Percentiles rank a stretch among this genome's conserved stretches.
Conservation (phyloP, 2,329 filamentous ascomycete species). For the Pseudocercospora fuligena region DNA sequence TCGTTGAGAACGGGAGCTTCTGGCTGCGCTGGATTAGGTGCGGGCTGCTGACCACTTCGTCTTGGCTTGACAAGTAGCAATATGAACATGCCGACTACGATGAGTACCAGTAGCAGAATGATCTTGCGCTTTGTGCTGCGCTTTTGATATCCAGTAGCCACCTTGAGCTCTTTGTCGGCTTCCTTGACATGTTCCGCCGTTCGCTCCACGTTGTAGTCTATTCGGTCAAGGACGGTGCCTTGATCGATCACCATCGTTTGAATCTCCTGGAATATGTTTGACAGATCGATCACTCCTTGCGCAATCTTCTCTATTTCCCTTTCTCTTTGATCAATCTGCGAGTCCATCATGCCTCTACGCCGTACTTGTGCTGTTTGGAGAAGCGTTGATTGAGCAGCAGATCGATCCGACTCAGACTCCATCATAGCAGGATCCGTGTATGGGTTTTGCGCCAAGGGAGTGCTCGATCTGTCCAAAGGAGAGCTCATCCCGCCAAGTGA, state of each 20-base stretch:
- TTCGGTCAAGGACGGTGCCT: constrained; percentile 57
- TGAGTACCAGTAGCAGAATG: constrained; percentile 81
- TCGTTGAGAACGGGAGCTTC: constrained; percentile 25
- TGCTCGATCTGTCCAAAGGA: constrained; percentile 54
- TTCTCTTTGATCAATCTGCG: constrained; percentile 86
- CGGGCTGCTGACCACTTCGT: constrained; percentile 27
- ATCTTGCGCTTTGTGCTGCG: constrained; percentile 89
- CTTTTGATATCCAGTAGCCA: constrained; percentile 86
- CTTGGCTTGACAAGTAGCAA: constrained; percentile 81
- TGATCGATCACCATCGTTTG: constrained; percentile 79
- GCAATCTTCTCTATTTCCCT: constrained; percentile 97
- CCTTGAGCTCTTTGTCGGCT: constrained; percentile 87
- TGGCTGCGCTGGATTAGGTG: constrained; percentile 12
- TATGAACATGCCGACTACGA: constrained; percentile 87
- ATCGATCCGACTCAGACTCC: constrained; percentile 92
- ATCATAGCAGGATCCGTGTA: constrained; percentile 86
- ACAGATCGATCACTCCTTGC: constrained; percentile 94
- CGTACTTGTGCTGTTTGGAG: constrained; percentile 69
- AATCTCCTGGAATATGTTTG: constrained; percentile 94
- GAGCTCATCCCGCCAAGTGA: constrained; percentile 53
- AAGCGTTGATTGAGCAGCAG: constrained; percentile 86
- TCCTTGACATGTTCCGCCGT: constrained; percentile 94
- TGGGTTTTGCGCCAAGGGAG: constrained; percentile 58
- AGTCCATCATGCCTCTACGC: constrained; percentile 73
- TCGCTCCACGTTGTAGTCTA: constrained; percentile 87